Conservation (phyloP, 768 basidiomycete species). For the Podaxis sp. region DNA sequence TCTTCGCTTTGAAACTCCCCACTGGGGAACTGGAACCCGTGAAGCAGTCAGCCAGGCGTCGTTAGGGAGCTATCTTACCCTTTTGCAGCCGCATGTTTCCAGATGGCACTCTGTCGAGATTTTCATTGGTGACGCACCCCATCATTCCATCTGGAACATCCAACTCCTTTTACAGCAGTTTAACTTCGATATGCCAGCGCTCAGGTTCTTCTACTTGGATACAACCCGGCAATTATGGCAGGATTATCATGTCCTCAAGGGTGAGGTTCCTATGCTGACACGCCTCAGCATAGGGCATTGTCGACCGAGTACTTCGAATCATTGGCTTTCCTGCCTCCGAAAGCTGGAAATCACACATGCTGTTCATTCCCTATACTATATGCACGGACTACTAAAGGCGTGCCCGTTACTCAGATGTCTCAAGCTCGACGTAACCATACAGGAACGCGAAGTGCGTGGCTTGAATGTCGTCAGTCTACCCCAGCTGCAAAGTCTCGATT, state of each 20-base stretch:
- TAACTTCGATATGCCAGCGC: conserved; percentile 14
- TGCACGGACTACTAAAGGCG: conserved; percentile 10
- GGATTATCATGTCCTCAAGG: conserved; percentile 11
- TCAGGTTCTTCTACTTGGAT: conserved; percentile 11
- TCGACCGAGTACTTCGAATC: conserved; percentile 12
- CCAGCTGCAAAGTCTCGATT: not conserved
- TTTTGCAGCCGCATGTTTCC: conserved; percentile 5
- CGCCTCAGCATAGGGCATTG: conserved; percentile 11
- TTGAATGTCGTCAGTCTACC: not conserved
- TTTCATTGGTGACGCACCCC: conserved; percentile 7
- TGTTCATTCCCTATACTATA: conserved; percentile 10
- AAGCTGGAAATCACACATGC: conserved; percentile 10
- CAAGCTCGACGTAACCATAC: conserved; percentile 11
- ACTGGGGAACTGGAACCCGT: conserved; percentile 7
- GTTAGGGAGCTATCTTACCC: conserved; percentile 2
- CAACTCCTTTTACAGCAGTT: conserved; percentile 14
- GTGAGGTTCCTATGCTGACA: conserved; percentile 1
- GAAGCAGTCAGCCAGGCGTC: conserved; percentile 1
- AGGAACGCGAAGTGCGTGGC: conserved; percentile 9
- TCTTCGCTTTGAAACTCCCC: conserved; percentile 12
- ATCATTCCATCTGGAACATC: conserved; percentile 15
- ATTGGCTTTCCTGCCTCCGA: conserved; percentile 12
- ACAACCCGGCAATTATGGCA: conserved; percentile 13
- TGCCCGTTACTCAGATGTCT: conserved; percentile 6
- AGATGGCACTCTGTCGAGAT: conserved; percentile 10